Evolutionary conservation across 2,329 filamentous ascomycete species (phyloP).

Genomic region (Phyllosticta citrichinensis): DNA sequence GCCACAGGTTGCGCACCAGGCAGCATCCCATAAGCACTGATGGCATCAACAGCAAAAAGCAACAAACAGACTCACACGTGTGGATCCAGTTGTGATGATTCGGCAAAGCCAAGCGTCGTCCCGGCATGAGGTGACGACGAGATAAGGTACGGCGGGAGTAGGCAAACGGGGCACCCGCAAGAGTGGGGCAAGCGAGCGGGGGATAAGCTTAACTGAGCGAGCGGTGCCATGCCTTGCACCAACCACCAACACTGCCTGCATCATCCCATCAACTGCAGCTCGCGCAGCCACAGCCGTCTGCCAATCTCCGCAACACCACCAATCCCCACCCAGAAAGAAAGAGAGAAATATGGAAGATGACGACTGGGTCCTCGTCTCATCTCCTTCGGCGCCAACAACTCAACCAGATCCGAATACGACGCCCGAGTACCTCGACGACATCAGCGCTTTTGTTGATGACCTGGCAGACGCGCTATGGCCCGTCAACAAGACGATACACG

Average conservation of each 20-base stretch:
- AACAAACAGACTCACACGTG: background rate
- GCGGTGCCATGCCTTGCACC: background rate
- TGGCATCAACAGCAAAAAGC: background rate
- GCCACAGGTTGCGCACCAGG: background rate
- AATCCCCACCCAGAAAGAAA: background rate
- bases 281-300: too few species aligned
- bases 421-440: constrained; percentile 14
- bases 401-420: background rate
- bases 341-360: background rate
- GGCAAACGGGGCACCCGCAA: background rate
- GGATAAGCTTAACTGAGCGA: background rate
- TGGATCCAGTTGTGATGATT: background rate
- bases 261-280: background rate
- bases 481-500: constrained; percentile 15
- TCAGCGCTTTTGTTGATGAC: constrained; percentile 25
- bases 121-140: background rate
- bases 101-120: background rate
- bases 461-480: constrained; percentile 11
- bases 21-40: background rate
- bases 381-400: background rate
- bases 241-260: background rate
- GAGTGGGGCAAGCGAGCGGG: background rate
- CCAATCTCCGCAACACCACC: background rate
- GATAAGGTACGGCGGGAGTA: background rate
- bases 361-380: constrained; percentile 2